Base-by-base conservation (phyloP, 306 rosid genomes). In the Sicyos baderoa region DNA sequence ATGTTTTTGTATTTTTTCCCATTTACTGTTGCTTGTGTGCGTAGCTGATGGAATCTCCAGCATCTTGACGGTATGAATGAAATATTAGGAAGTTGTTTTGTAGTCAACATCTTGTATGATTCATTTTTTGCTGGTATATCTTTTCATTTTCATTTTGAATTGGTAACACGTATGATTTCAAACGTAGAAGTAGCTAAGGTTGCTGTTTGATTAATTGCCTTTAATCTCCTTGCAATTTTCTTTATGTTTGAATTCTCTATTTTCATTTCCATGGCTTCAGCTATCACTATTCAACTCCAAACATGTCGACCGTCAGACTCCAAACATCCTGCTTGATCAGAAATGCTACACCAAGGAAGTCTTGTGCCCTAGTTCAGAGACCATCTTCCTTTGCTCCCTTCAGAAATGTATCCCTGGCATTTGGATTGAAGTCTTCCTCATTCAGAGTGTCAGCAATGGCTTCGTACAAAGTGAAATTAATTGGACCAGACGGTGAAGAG, bases 401-500 rank as follows among this genome's bases (percentile, higher is more conserved):
- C 48, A 83, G 77, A 81, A 80, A 54, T 13, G 77, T 73, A 25
- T 83, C 86, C 6, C 77, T 78, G 70, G 74, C 32, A 25, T 88
- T 83, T 71, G 91, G 90, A 37, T 69, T 86, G 78, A 79, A 83
- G 75, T 73, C 84, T 44, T 82, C 84, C 10, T 70, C 81, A 10
- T 88, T 82, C 70, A 81, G 72, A 73, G 86, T 79, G 3, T 79
- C 74, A 11, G 88, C 90, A 35, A 80, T 79, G 89, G 85, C 88
- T 7, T 54, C 50, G 15, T 81, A 88, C 74, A 86, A 78, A 70
- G 87, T 88, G 75, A 91, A 84, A 69, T 76, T 88, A 73, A 76
- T 91, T 19, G 89, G 87, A 73, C 86, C 87, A 18, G 78, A 86
- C 14, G 91, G 88, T 27, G 66, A 8, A 19, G 89, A 79, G 87